phyloP scores from a whole-genome alignment of 1,284 basidiomycete species.

The Heterobasidion parviporum region DNA sequence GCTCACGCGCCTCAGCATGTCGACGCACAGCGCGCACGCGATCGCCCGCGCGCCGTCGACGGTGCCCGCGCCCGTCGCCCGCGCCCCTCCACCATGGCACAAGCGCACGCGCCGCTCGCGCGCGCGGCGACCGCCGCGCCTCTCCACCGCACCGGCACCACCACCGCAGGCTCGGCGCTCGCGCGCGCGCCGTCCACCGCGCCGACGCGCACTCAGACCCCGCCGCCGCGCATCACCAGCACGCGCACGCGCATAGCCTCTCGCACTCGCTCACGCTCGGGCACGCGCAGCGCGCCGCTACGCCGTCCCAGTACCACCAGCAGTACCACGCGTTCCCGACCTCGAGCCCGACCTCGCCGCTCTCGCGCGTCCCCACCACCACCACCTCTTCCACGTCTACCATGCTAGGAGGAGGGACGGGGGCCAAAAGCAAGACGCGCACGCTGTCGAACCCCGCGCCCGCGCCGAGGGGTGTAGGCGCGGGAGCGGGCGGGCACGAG shows the following conservation, averaged over 20 bases:
- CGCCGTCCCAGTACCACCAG: neutral
- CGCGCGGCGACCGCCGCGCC: constrained; percentile 7
- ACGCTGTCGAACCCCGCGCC: constrained; percentile 9
- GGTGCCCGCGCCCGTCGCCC: constrained; percentile 7
- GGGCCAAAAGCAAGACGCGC: constrained; percentile 10
- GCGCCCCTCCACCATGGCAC: no score
- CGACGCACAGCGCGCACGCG: constrained; percentile 2
- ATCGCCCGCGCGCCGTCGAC: constrained; percentile 5
- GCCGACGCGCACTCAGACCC: constrained; percentile 4
- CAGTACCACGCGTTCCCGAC: neutral
- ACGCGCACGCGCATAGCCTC: neutral
- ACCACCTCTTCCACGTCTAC: neutral
- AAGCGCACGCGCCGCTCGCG: constrained; percentile 5
- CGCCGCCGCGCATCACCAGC: neutral
- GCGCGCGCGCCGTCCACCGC: constrained; percentile 4
- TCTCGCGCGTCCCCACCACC: neutral
- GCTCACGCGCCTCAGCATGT: constrained; percentile 4
- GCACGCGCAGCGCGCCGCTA: no score
- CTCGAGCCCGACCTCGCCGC: no score
- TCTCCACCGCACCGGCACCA: neutral
- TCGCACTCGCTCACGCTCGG: neutral
- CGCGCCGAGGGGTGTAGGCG: no score
- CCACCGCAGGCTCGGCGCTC: neutral
- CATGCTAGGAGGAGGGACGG: no score
- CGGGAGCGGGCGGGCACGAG: neutral